Conservation (phyloP, 768 basidiomycete genomes). For the Mycena epipterygia region DNA sequence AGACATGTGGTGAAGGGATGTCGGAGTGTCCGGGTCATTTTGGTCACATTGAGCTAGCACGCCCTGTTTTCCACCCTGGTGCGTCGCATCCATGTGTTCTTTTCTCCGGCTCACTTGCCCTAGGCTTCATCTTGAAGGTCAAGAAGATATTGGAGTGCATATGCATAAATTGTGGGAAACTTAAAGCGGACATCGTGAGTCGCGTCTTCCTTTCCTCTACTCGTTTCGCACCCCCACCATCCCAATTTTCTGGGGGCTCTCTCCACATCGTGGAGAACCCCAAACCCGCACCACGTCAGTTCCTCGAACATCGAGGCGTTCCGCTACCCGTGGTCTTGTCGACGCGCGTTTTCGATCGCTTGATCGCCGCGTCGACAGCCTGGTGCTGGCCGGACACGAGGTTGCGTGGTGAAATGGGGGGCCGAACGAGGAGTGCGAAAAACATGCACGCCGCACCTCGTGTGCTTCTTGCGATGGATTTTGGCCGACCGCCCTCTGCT, state of each 20-base stretch:
- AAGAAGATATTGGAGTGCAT: constrained; percentile 99
- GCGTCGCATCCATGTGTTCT: constrained; percentile 45
- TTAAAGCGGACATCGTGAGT: constrained; percentile 99
- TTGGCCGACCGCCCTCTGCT: constrained; percentile 66
- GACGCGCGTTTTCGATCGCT: constrained; percentile 93
- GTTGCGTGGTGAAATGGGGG: constrained; percentile 97
- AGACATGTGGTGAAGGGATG: constrained; percentile 99
- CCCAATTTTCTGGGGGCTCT: constrained; percentile 99
- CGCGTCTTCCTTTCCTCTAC: constrained; percentile 80
- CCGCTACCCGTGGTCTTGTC: constrained; percentile 72
- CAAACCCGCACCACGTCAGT: constrained; percentile 88
- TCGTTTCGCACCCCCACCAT: constrained; percentile 95
- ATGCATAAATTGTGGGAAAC: constrained; percentile 98
- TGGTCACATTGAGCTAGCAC: constrained; percentile 96
- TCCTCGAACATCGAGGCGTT: constrained; percentile 86
- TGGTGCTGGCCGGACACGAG: constrained; percentile 88
- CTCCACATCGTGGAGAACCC: constrained; percentile 94
- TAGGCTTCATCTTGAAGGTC: constrained; percentile 98
- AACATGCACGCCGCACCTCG: constrained; percentile 53
- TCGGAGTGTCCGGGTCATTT: constrained; percentile 99
- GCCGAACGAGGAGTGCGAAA: constrained; percentile 97
- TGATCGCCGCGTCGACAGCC: constrained; percentile 88
- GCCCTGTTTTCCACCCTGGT: constrained; percentile 99
- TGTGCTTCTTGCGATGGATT: constrained; percentile 55
- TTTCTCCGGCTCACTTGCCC: constrained; percentile 20